Percentiles rank a stretch among this genome's conserved stretches.
phyloP scores from a whole-genome alignment of 1,284 basidiomycete genomes.

The Rhodotorula sp. region DNA sequence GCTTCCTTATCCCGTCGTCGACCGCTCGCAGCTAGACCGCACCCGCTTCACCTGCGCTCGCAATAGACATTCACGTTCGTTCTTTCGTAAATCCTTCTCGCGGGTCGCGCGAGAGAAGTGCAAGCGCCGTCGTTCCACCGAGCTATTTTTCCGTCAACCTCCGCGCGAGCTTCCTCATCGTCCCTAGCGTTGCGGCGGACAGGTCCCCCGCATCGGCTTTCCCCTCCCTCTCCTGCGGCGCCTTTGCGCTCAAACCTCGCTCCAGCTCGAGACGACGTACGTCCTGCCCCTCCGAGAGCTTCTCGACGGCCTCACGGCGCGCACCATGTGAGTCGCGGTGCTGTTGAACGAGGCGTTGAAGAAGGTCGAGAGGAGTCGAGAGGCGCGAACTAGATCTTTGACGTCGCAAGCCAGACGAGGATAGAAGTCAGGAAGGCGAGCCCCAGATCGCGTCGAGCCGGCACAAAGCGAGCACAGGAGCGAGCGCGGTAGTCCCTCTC shows the following conservation, averaged over 20 bases:
- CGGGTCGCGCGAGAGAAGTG: neutral
- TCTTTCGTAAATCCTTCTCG: neutral
- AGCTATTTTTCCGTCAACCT: neutral
- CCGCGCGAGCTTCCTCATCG: slow-evolving; percentile 5
- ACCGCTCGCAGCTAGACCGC: neutral
- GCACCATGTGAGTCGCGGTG: no score
- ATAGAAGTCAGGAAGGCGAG: no score
- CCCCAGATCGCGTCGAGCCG: no score
- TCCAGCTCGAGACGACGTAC: neutral
- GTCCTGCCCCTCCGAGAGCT: no score
- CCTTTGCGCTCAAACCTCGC: neutral
- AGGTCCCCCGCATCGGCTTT: neutral
- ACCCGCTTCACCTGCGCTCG: neutral
- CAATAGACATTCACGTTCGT: neutral
- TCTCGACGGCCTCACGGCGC: no score
- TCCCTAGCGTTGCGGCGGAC: neutral
- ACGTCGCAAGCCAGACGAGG: no score
- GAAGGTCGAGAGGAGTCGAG: no score
- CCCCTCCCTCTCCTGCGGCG: neutral
- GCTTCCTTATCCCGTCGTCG: neutral
- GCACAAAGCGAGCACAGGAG: no score
- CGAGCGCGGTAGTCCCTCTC: no score
- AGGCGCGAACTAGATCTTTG: no score
- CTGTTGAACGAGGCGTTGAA: slow-evolving; percentile 3
- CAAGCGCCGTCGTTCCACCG: slow-evolving; percentile 4